Percentiles rank a stretch among this genome's conserved stretches.
phyloP scores from a whole-genome alignment of 495 filamentous ascomycete genomes.

The Xylaria telfairii region DNA sequence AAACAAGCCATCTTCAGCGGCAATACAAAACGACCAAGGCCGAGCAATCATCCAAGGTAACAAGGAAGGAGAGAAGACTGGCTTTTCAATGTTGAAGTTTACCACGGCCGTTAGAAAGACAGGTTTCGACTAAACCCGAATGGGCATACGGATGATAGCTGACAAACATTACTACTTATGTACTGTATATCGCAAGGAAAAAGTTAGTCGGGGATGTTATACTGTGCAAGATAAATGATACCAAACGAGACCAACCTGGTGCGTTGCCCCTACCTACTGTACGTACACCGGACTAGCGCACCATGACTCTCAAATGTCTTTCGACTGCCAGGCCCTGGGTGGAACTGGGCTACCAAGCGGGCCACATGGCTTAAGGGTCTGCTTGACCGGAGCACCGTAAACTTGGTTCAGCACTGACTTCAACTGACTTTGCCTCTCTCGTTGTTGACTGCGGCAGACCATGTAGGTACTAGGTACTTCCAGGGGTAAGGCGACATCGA shows the following conservation, averaged over 20 bases:
- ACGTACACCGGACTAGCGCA: conserved; percentile 8
- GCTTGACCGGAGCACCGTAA: conserved; percentile 10
- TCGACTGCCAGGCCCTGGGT: conserved; percentile 13
- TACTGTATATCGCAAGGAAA: conserved; percentile 44
- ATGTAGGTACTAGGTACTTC: conserved; percentile 8
- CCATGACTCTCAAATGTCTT: conserved; percentile 23
- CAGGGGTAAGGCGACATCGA: conserved; percentile 3
- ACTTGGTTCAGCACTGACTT: conserved; percentile 5
- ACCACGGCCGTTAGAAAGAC: conserved; percentile 3
- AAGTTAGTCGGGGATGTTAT: conserved; percentile 3
- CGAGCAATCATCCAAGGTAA: background rate
- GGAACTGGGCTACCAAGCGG: conserved; percentile 19
- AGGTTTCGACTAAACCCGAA: conserved; percentile 29
- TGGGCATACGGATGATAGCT: conserved; percentile 37
- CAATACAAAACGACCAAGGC: background rate
- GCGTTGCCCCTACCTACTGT: background rate
- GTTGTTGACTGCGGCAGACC: background rate
- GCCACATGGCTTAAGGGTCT: conserved; percentile 20
- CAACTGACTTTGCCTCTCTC: conserved; percentile 9
- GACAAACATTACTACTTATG: conserved; percentile 33
- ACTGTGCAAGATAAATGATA: background rate
- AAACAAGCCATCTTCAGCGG: background rate
- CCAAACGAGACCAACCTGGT: background rate
- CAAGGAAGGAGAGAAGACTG: background rate
- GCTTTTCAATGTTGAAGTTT: conserved; percentile 3